Conservation (phyloP, 768 basidiomycete species). For the Rhizopogon roseolus region DNA sequence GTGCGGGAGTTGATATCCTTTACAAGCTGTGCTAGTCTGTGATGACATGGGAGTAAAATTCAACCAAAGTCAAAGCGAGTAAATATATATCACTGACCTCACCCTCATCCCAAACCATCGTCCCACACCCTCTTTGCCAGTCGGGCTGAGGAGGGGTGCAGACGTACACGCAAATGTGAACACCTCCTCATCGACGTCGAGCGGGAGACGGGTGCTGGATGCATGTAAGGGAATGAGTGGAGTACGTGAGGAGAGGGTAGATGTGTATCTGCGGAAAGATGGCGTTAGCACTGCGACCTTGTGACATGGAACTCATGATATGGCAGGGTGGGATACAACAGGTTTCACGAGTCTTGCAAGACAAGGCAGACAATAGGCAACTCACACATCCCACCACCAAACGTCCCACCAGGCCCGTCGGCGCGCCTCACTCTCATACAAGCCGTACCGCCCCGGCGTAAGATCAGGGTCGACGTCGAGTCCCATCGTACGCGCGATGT, state of each 20-base stretch:
- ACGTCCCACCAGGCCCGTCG: slow-evolving; percentile 76
- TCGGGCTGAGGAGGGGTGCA: slow-evolving; percentile 34
- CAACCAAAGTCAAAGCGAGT: neutral
- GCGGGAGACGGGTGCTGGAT: slow-evolving; percentile 53
- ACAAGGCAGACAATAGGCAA: slow-evolving; percentile 9
- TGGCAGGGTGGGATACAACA: too few relatives aligned
- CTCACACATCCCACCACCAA: slow-evolving; percentile 73
- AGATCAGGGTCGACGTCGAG: slow-evolving; percentile 57
- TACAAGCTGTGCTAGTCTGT: slow-evolving; percentile 58
- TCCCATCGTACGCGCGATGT: slow-evolving; percentile 59
- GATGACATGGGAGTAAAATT: neutral
- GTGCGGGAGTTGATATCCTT: slow-evolving; percentile 43
- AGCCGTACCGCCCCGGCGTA: slow-evolving; percentile 38
- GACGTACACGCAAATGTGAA: slow-evolving; percentile 43
- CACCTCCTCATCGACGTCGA: slow-evolving; percentile 50
- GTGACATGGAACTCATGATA: neutral
- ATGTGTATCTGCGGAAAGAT: neutral
- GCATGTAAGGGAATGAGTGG: slow-evolving; percentile 52
- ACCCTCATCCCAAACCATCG: slow-evolving; percentile 61
- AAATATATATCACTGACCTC: slow-evolving; percentile 10
- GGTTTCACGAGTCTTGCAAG: neutral
- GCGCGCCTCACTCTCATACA: slow-evolving; percentile 49
- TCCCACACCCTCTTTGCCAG: slow-evolving; percentile 11
- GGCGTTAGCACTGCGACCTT: neutral
- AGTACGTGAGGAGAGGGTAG: neutral